Conservation (phyloP, 352 stramenopile species). For the Globisporangium abappressorium region DNA sequence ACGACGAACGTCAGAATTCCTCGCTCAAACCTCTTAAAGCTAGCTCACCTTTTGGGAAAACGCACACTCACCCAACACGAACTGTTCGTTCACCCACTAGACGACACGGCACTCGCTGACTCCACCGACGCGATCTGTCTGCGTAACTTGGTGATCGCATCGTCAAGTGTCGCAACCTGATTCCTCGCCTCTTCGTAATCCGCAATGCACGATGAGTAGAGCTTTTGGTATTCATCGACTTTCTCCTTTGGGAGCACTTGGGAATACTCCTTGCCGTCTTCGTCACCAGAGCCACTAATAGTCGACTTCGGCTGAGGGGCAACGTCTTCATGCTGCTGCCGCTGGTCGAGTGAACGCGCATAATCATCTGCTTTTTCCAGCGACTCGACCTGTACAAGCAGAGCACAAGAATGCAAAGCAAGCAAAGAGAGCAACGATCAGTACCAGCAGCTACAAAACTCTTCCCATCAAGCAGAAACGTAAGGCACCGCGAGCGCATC, state of each 20-base stretch:
- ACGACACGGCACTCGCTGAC: background rate
- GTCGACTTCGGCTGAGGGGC: background rate
- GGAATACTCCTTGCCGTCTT: slow-evolving; percentile 12
- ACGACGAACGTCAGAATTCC: background rate
- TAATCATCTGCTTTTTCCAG: slow-evolving; percentile 37
- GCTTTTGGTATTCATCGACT: slow-evolving; percentile 10
- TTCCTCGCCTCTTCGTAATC: slow-evolving; percentile 13
- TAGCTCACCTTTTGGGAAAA: background rate
- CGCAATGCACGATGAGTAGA: slow-evolving; percentile 4
- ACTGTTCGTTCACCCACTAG: background rate
- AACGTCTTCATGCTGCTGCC: background rate
- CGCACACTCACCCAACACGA: background rate
- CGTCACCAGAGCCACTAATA: background rate
- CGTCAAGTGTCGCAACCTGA: slow-evolving; percentile 11
- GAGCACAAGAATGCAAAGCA: slow-evolving; percentile 2
- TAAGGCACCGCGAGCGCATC: slow-evolving; percentile 11
- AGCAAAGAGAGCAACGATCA: slow-evolving; percentile 10
- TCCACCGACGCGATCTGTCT: slow-evolving; percentile 15
- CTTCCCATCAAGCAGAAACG: slow-evolving; percentile 4
- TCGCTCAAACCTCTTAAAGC: background rate
- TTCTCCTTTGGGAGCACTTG: background rate
- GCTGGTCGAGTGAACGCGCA: slow-evolving; percentile 28
- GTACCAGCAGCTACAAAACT: slow-evolving; percentile 6
- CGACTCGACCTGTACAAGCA: slow-evolving; percentile 1
- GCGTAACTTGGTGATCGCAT: slow-evolving; percentile 8